Base-by-base conservation (phyloP, 179 eudicot species). In the Heliamphora pulchella region DNA sequence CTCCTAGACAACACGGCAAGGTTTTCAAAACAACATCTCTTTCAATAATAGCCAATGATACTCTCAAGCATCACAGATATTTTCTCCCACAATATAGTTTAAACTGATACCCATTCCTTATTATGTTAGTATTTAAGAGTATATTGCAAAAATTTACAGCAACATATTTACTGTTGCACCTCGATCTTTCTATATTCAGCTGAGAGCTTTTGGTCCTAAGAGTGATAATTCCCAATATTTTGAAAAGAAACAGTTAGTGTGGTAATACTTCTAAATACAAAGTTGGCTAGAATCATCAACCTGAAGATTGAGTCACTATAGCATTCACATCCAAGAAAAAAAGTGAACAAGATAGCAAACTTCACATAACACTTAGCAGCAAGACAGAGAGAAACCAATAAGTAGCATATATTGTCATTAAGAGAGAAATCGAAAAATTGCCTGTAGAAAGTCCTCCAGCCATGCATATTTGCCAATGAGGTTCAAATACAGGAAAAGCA, bases 391-490 rank as follows among this genome's bases (percentile, higher is more conserved):
- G 65, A 62, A 77, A 7, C 59, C 50, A 22, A 47, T 54, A 22
- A 66, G 66, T 64, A 8, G 41, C 51, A 47, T 3, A 70, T 48
- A 44, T 13, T 20, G 17, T 18, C 20, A 50, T 44, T 3, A 69
- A 48, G 75, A 22, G 15, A 41, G 70, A 48, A 80, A 39, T 67
- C 22, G 79, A 69, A 44, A 39, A 65, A 73, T 81, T 84, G 86
- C 98, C 98, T 89, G 98, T 96, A 78, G 98, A 96, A 78, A 93
- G 93, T 75, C 98, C 98, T 54, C 93, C 94, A 53, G 92, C 98
- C 98, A 96, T 91, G 90, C 98, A 96, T 83, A 96, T 80, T 86
- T 96, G 98, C 98, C 98, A 95, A 86, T 95, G 98, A 83, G 98
- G 98, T 85, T 95, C 98, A 86, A 95, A 95, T 62, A 95, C 92